Evolutionary conservation across 176 grass and related monocot species (phyloP).

Genomic region (Carex pumila): DNA sequence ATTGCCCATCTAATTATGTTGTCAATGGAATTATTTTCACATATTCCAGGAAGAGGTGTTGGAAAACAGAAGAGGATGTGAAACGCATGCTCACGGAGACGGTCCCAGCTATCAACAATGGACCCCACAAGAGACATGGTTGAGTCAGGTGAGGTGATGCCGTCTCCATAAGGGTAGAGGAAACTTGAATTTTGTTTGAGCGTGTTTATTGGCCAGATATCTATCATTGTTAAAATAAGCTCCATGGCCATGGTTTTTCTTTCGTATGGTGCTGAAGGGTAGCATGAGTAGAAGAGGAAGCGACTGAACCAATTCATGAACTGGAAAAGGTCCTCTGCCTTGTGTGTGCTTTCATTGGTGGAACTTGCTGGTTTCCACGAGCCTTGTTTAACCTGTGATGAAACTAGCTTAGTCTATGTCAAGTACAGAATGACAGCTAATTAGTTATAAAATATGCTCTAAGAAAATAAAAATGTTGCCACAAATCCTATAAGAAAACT

Average conservation of each 20-base stretch:
- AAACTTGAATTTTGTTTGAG: slow-evolving; percentile 42
- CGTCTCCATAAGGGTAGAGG: slow-evolving; percentile 59
- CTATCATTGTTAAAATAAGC: slow-evolving; percentile 85
- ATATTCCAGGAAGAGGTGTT: slow-evolving; percentile 98
- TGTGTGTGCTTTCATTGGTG: slow-evolving; percentile 20
- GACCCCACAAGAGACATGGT: slow-evolving; percentile 93
- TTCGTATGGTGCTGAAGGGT: slow-evolving; percentile 96
- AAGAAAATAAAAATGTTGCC: not conserved
- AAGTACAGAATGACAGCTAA: not conserved
- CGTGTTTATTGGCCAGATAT: slow-evolving; percentile 74
- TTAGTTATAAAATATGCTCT: not conserved
- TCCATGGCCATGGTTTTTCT: slow-evolving; percentile 99
- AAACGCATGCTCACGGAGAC: slow-evolving; percentile 76
- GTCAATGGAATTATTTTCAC: slow-evolving; percentile 48
- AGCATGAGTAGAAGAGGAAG: slow-evolving; percentile 92
- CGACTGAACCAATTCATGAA: slow-evolving; percentile 89
- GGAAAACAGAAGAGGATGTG: slow-evolving; percentile 83
- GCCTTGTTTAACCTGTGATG: slow-evolving; percentile 56
- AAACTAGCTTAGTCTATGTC: not conserved
- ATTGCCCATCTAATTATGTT: slow-evolving; percentile 77
- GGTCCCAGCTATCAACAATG: slow-evolving; percentile 96
- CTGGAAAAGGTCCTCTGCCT: slow-evolving; percentile 69
- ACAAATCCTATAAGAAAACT: not conserved
- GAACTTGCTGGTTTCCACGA: slow-evolving; percentile 48
- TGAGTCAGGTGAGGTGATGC: slow-evolving; percentile 77